phyloP scores from a whole-genome alignment of 2,329 filamentous ascomycete genomes.

The Phyllosticta paracitricarpa region DNA sequence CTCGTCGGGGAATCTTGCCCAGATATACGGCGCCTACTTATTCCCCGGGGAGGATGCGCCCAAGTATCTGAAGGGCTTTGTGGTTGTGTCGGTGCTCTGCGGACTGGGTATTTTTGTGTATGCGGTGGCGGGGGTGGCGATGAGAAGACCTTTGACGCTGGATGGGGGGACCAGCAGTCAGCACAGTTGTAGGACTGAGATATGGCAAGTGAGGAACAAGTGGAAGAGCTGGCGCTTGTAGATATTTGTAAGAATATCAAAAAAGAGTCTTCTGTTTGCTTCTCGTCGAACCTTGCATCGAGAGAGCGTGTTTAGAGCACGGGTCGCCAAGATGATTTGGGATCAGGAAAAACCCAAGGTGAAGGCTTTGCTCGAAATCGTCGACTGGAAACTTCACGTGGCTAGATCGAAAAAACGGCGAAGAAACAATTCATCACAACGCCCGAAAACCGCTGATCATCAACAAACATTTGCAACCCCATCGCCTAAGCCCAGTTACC shows the following conservation, averaged over 20 bases:
- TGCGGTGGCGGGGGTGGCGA: constrained; percentile 20
- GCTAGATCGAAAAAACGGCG: neutral
- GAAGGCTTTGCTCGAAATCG: no score
- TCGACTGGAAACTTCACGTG: no score
- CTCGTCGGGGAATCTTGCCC: constrained; percentile 44
- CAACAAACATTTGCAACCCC: neutral
- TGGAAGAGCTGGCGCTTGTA: neutral
- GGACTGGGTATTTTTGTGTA: constrained; percentile 22
- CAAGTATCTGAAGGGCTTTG: constrained; percentile 30
- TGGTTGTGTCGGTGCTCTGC: constrained; percentile 24
- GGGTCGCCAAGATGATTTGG: neutral
- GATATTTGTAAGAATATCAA: neutral
- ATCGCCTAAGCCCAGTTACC: constrained; percentile 3
- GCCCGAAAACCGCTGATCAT: neutral
- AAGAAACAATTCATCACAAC: neutral
- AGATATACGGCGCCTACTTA: constrained; percentile 46
- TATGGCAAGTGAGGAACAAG: neutral
- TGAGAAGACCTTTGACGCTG: constrained; percentile 12
- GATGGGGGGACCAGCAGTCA: neutral
- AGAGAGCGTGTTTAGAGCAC: neutral
- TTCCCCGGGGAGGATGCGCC: constrained; percentile 41
- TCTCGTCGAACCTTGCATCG: neutral
- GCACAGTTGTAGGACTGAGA: neutral
- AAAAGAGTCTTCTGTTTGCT: neutral
- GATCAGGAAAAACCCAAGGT: no score